phyloP scores from a whole-genome alignment of 169 alveolate genomes.

The Babesia bovis region DNA sequence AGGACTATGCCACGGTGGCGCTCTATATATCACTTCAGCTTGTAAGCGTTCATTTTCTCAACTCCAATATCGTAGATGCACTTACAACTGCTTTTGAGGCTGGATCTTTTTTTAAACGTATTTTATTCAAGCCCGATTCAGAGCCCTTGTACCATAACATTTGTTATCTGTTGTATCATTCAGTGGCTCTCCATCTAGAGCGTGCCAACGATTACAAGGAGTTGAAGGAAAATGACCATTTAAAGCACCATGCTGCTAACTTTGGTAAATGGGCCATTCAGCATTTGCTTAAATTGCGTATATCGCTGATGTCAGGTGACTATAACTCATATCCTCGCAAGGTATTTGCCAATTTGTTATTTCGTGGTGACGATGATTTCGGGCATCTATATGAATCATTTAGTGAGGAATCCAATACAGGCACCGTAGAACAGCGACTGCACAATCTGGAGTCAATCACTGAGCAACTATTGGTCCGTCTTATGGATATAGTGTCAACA shows the following conservation, averaged over 20 bases:
- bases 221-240: conserved; percentile 17
- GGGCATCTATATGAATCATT: neutral
- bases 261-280: conserved; percentile 53
- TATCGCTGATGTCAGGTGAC: neutral
- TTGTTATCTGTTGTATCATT: conserved; percentile 25
- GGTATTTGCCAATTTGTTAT: conserved; percentile 13
- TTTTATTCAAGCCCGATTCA: neutral
- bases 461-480: conserved; percentile 1
- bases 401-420: neutral
- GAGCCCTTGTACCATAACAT: conserved; percentile 46
- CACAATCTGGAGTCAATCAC: conserved; percentile 14
- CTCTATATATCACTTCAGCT: conserved; percentile 37
- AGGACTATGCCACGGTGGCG: conserved; percentile 43
- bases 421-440: neutral
- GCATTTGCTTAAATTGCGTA: conserved; percentile 20
- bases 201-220: conserved; percentile 11
- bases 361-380: conserved; percentile 50
- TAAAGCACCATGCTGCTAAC: conserved; percentile 40
- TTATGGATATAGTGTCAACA: conserved; percentile 17
- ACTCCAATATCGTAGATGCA: conserved; percentile 19
- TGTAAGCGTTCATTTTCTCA: conserved; percentile 25
- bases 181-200: conserved; percentile 54
- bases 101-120: conserved; percentile 14
- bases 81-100: conserved; percentile 37
- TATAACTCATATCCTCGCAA: neutral